Conservation (phyloP, 306 rosid species). For the Mimosa pudica region DNA sequence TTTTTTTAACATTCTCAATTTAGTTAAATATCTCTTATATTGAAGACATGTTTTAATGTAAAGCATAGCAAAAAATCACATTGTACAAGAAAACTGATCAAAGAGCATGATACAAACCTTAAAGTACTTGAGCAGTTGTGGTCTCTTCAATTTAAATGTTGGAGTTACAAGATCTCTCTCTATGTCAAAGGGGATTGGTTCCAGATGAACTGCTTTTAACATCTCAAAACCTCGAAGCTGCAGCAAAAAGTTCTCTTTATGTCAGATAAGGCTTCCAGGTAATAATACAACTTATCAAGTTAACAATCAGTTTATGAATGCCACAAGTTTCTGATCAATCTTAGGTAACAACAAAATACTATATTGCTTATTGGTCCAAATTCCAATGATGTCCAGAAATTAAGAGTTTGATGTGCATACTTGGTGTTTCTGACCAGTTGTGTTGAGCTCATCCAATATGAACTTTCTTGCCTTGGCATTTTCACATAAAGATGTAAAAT, state of each 20-base stretch:
- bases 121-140: slow-evolving; percentile 68
- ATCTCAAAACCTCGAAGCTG: slow-evolving; percentile 93
- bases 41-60: no score
- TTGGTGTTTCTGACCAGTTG: slow-evolving; percentile 65
- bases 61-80: neutral
- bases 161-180: slow-evolving; percentile 92
- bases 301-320: no score
- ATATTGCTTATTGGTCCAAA: neutral
- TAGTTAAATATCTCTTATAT: no score
- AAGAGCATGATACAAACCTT: slow-evolving; percentile 50
- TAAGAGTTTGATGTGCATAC: slow-evolving; percentile 47
- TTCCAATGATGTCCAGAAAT: neutral
- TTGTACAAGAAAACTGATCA: slow-evolving; percentile 1
- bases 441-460: slow-evolving; percentile 82
- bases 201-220: slow-evolving; percentile 82
- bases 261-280: slow-evolving; percentile 37
- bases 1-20: no score
- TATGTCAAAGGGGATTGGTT: slow-evolving; percentile 80
- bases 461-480: slow-evolving; percentile 66
- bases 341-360: neutral
- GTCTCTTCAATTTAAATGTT: slow-evolving; percentile 91
- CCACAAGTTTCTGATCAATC: neutral
- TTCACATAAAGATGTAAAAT: slow-evolving; percentile 74
- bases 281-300: slow-evolving; percentile 4
- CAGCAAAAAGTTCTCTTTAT: slow-evolving; percentile 34